A percentile compares a stretch with the other conserved stretches of the same genome.
Conservation (phyloP, 2,329 filamentous ascomycete genomes). For the Fusarium camptoceras region DNA sequence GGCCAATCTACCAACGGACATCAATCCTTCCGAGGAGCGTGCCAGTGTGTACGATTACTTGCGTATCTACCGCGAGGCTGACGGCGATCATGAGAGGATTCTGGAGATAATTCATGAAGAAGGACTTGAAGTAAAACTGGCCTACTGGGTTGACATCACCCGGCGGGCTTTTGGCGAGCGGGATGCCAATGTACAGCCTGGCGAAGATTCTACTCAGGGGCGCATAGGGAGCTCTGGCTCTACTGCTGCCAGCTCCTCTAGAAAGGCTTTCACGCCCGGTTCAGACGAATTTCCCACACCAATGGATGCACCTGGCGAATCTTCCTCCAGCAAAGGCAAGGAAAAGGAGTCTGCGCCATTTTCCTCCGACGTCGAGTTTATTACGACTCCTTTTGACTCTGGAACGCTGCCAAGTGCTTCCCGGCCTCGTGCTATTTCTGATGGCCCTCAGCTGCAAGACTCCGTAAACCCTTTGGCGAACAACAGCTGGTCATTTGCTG, state of each 20-base stretch:
- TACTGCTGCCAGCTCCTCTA: constrained; percentile 44
- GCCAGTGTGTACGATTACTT: constrained; percentile 54
- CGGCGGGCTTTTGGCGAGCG: constrained; percentile 45
- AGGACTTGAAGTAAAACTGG: constrained; percentile 67
- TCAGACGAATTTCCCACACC: constrained; percentile 39
- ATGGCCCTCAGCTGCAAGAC: constrained; percentile 62
- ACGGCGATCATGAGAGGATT: constrained; percentile 69
- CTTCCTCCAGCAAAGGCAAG: constrained; percentile 32
- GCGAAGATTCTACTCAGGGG: neutral
- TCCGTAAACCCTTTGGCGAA: constrained; percentile 66
- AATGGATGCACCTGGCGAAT: constrained; percentile 19
- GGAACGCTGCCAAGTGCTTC: constrained; percentile 39
- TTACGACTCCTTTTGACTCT: constrained; percentile 8
- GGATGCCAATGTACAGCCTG: constrained; percentile 17
- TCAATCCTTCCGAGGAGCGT: constrained; percentile 29
- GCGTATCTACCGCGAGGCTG: constrained; percentile 69
- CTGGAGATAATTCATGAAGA: constrained; percentile 71
- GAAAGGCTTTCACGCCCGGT: constrained; percentile 38
- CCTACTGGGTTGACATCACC: constrained; percentile 69
- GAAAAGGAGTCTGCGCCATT: constrained; percentile 25
- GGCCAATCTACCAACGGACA: constrained; percentile 1
- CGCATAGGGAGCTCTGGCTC: constrained; percentile 41
- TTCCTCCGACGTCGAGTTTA: constrained; percentile 18
- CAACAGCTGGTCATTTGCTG: constrained; percentile 70
- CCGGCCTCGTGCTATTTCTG: constrained; percentile 67